Evolutionary conservation across 345 rosid genomes (phyloP), one percentile per base, ranked within the genome.

Genomic region (Orychophragmus violaceus): DNA sequence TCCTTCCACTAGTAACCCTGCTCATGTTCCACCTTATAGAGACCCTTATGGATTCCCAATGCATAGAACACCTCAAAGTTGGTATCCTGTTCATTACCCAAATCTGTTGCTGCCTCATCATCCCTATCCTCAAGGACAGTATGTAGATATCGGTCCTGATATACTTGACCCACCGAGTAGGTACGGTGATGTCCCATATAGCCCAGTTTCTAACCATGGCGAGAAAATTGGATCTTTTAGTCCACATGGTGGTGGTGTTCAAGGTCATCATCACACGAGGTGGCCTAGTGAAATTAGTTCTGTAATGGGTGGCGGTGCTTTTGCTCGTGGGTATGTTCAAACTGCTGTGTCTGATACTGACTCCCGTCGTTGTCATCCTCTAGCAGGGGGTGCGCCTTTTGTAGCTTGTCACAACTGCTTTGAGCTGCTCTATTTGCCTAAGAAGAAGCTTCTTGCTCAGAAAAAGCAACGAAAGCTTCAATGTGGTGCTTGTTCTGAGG

Each of bases 351-450:
- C n/a, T n/a, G n/a, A n/a, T n/a, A n/a, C n/a, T 66, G 68, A 62
- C 67, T 75, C 74, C 3, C 76, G 61, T 54, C 75, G 55, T 24
- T 80, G 56, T 27, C 78, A 16, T 80, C 82, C 96, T 35, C 52
- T 86, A 28, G 85, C 76, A 7, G 85, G 88, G 0, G 93, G 87
- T 64, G 84, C 89, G 4, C 93, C 93, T 4, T 86, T 89, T 74
- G 17, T 87, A 13, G 78, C 76, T 3, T 89, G 96, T 71, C 76
- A 69, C 24, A 79, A 57, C 59, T 89, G 90, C 81, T 84, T 77
- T 50, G 88, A 79, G 71, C 59, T 85, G 35, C 80, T 89, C 14
- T 74, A 75, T 68, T 42, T 89, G 59, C 90, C 90, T 42, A 81
- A 65, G 58, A 77, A 75, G 58, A 67, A 78, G 54, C 71, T 70